Base-by-base conservation (phyloP, 1,284 basidiomycete species). In the Malassezia furfur region DNA sequence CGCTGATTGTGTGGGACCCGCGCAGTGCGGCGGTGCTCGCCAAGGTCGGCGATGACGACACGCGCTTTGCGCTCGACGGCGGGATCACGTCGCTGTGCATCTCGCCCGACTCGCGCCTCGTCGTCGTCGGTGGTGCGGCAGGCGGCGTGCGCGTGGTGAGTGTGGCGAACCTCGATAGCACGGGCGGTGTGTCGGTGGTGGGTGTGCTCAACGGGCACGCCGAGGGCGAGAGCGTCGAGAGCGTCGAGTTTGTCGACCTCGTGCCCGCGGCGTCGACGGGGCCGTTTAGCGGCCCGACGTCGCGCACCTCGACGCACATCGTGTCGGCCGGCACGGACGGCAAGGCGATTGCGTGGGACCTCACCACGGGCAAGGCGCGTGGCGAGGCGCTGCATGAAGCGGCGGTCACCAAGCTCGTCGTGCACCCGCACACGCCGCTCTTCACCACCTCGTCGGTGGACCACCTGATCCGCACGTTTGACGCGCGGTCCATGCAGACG, bases 261-360 rank as follows among this genome's bases (percentile, higher is more conserved):
- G 76, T 84, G 25, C 82, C 82, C 9, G 47, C 40, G 5, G n/a
- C 38, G 11, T 17, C 45, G 10, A 36, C 65, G 38, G 80, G 76
- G 11, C 80, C 72, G 44, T 70, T 32, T 60, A 75, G 40, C 50
- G 80, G 80, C 44, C 84, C 80, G 6, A 79, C 79, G 56, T 82
- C 85, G 31, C 64, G 61, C 35, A 44, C 45, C 22, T 48, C 55
- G 10, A 39, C 55, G 28, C 82, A 88, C 14, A 86, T 86, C 28
- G 83, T 91, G 1, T 91, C 87, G 1, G 91, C 87, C 8, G 90
- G 83, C 2, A 96, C 91, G 9, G 94, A 99, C 72, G 91, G 91
- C 0, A 91, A 88, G 75, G 86, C 85, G 25, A 88, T 87, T 69
- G 84, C 96, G 40, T 96, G 91, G 90, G 93, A 99, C 77, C 79